Base-by-base conservation (phyloP, 495 filamentous ascomycete genomes). In the Thermothielavioides terrestris region DNA sequence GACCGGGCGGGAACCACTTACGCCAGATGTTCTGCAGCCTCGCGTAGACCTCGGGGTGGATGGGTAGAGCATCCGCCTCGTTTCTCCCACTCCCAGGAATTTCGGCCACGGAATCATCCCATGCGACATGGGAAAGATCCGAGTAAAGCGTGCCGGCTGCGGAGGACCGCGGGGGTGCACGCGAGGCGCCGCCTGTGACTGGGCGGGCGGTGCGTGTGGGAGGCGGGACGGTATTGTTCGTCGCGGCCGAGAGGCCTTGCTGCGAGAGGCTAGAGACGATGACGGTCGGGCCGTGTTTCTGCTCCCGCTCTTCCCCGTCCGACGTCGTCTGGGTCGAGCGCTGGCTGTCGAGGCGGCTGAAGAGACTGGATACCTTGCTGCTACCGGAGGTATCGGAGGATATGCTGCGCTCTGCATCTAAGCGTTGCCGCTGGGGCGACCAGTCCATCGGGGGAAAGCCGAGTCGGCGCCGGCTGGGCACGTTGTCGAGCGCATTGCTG, bases 21-120 rank as follows among this genome's bases (percentile, higher is more conserved):
- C 63, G 64, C 64, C 62, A 67, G 14, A 67, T 56, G 20, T 61
- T 37, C 10, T 56, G 41, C 10, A 67, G 53, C 12, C 58, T 59
- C 3, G 15, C 10, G 17, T 51, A 26, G 6, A n/a, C n/a, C n/a
- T n/a, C n/a, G n/a, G n/a, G n/a, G n/a, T n/a, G n/a, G n/a, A n/a
- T n/a, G n/a, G n/a, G n/a, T n/a, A n/a, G n/a, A n/a, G n/a, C n/a
- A n/a, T n/a, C n/a, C n/a, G n/a, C n/a, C n/a, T n/a, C n/a, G n/a
- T n/a, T n/a, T n/a, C n/a, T n/a, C n/a, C n/a, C n/a, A n/a, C n/a
- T n/a, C n/a, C n/a, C n/a, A n/a, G n/a, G n/a, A n/a, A 15, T 1
- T 38, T 20, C 35, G 14, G 38, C 6, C 38, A 34, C 11, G n/a
- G 31, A 34, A 3, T 3, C 11, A 14, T 14, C 31, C 10, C 11